These are phyloP conservation scores for Neofusicoccum cordaticola DNA, from an alignment of 2,329 filamentous ascomycete genomes.

Conservation along the genomic window DNA sequence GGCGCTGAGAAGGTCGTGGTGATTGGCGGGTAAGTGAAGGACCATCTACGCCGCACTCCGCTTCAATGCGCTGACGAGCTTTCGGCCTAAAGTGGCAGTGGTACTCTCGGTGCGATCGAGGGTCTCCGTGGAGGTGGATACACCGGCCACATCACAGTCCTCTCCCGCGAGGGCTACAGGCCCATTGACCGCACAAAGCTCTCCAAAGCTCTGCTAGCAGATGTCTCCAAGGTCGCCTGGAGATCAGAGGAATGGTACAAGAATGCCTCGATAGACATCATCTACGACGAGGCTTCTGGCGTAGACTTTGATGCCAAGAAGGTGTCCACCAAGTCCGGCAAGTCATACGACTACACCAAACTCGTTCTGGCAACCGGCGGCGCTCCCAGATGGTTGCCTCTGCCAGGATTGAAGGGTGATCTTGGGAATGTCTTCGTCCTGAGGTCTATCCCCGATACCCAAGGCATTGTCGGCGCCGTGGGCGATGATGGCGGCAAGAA, in stretches of 20 bases:
- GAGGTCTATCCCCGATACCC: slow-evolving; percentile 71
- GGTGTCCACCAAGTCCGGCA: slow-evolving; percentile 71
- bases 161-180: slow-evolving; percentile 78
- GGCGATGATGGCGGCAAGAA: slow-evolving; percentile 77
- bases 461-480: slow-evolving; percentile 74
- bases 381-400: slow-evolving; percentile 68
- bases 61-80: not conserved
- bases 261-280: slow-evolving; percentile 55
- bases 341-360: slow-evolving; percentile 76
- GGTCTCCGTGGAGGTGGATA: slow-evolving; percentile 79
- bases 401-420: slow-evolving; percentile 78
- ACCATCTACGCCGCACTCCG: too few relatives aligned
- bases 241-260: slow-evolving; percentile 76
- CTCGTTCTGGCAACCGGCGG: slow-evolving; percentile 89
- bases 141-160: slow-evolving; percentile 74
- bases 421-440: slow-evolving; percentile 85
- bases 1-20: slow-evolving; percentile 70
- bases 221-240: slow-evolving; percentile 74
- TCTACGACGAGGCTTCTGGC: slow-evolving; percentile 61
- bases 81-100: slow-evolving; percentile 62
- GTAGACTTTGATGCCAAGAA: slow-evolving; percentile 74
- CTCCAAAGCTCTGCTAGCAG: slow-evolving; percentile 86
- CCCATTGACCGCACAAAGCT: slow-evolving; percentile 94
- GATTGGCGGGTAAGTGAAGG: slow-evolving; percentile 62
- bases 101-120: slow-evolving; percentile 77